Conservation (phyloP, 345 rosid genomes). For the Angophora floribunda region DNA sequence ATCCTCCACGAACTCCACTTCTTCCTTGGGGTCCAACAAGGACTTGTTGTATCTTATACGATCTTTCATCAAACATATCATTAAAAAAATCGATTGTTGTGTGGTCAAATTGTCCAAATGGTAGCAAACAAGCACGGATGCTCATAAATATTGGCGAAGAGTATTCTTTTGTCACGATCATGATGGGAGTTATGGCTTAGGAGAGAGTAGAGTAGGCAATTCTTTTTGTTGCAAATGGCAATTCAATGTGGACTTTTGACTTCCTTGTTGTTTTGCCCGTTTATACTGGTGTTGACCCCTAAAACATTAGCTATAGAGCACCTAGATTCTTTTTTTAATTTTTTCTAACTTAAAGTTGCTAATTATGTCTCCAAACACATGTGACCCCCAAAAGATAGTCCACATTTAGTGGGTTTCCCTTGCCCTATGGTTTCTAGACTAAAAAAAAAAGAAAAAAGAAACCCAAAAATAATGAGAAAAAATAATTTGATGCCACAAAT, state of each 20-base stretch:
- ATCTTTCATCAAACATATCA: background rate
- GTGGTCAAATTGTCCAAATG: background rate
- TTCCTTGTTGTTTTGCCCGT: background rate
- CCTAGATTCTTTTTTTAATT: background rate
- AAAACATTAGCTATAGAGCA: background rate
- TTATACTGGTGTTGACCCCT: background rate
- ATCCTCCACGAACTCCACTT: background rate
- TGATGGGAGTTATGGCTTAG: background rate
- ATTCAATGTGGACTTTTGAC: background rate
- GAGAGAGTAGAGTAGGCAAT: background rate
- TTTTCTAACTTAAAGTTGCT: background rate
- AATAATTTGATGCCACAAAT: background rate
- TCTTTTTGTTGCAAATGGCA: background rate
- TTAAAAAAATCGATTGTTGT: background rate
- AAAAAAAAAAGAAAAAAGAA: background rate
- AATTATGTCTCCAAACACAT: background rate
- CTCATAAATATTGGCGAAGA: background rate
- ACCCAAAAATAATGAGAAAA: background rate
- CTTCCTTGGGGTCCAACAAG: background rate
- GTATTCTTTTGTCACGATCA: background rate
- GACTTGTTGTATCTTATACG: background rate
- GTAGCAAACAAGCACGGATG: background rate
- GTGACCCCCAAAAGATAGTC: background rate
- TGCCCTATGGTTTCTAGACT: background rate
- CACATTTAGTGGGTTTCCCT: background rate